Percentiles rank a stretch among this genome's conserved stretches.
Evolutionary conservation across 2,329 filamentous ascomycete genomes (phyloP).

Genomic region (Exophiala calicioides): DNA sequence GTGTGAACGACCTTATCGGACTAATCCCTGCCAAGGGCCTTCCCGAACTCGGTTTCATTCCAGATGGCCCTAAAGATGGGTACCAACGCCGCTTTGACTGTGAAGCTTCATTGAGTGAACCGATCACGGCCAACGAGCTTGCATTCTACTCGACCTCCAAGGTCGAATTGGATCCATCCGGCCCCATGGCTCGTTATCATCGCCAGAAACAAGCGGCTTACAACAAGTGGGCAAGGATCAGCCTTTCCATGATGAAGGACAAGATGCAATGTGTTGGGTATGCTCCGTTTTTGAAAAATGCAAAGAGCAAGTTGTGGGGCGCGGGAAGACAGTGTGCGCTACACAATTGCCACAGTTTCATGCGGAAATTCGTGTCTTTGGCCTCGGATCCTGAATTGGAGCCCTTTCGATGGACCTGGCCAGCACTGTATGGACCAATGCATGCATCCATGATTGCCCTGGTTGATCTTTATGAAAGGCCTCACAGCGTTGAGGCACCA

Average conservation of each 20-base stretch:
- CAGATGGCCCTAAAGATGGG: slow-evolving; percentile 9
- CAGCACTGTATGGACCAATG: slow-evolving; percentile 48
- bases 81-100: slow-evolving; percentile 18
- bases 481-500: slow-evolving; percentile 46
- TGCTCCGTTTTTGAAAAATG: slow-evolving; percentile 51
- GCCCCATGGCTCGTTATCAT: slow-evolving; percentile 43
- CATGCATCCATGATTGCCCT: slow-evolving; percentile 52
- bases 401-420: slow-evolving; percentile 53
- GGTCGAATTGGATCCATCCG: slow-evolving; percentile 9
- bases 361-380: slow-evolving; percentile 52
- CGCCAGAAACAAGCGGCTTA: slow-evolving; percentile 44
- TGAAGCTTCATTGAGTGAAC: slow-evolving; percentile 21
- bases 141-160: slow-evolving; percentile 16
- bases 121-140: slow-evolving; percentile 27
- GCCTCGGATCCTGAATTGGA: slow-evolving; percentile 50
- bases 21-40: slow-evolving; percentile 42
- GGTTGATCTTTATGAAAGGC: slow-evolving; percentile 51
- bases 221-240: slow-evolving; percentile 50
- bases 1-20: slow-evolving; percentile 46
- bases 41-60: slow-evolving; percentile 31
- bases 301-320: slow-evolving; percentile 49
- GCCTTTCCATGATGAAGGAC: slow-evolving; percentile 47
- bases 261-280: slow-evolving; percentile 49
- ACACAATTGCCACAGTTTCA: slow-evolving; percentile 50
- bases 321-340: slow-evolving; percentile 49